Conservation (phyloP, 1,139 yeast genomes). For the Nakaseomyces uthaithaninus region DNA sequence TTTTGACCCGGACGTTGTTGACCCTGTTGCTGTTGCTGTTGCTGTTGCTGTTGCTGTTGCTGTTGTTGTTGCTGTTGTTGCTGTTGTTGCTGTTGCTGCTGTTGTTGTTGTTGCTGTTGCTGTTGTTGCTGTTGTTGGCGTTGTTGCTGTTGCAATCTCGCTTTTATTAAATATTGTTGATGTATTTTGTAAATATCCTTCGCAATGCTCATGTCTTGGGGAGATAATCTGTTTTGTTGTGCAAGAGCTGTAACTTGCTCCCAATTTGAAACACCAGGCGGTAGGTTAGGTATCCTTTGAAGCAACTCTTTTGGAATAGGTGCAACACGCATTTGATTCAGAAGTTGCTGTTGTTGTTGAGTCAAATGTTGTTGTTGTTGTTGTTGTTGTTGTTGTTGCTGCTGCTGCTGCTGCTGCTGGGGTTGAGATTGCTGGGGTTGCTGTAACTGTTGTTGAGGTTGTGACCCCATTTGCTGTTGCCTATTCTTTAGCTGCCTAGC, state of each 20-base stretch:
- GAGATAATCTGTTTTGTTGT: conserved; percentile 39
- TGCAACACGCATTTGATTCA: conserved; percentile 42
- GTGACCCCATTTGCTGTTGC: conserved; percentile 8
- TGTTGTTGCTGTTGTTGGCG: conserved; percentile 17
- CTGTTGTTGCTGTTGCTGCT: conserved; percentile 14
- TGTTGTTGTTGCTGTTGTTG: conserved; percentile 15
- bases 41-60: conserved; percentile 18
- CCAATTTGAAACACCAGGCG: conserved; percentile 81
- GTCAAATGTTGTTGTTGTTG: conserved; percentile 28
- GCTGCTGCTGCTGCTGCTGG: conserved; percentile 21
- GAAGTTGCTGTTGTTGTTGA: conserved; percentile 29
- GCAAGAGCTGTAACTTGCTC: conserved; percentile 67
- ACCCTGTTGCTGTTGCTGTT: conserved; percentile 15
- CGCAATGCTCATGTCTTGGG: conserved; percentile 34
- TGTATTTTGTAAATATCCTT: conserved; percentile 35
- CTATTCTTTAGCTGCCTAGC: conserved; percentile 9
- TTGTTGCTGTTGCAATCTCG: conserved; percentile 25
- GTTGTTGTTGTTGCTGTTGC: conserved; percentile 16
- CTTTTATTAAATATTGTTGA: conserved; percentile 31
- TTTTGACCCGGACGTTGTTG: conserved; percentile 17
- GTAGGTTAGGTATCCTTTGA: conserved; percentile 66
- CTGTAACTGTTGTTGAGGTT: conserved; percentile 20
- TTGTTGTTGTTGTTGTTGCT: conserved; percentile 24
- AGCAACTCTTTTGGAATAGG: conserved; percentile 71
- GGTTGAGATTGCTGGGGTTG: conserved; percentile 20